Conservation (phyloP, 345 rosid species). For the Gossypium thurberi region DNA sequence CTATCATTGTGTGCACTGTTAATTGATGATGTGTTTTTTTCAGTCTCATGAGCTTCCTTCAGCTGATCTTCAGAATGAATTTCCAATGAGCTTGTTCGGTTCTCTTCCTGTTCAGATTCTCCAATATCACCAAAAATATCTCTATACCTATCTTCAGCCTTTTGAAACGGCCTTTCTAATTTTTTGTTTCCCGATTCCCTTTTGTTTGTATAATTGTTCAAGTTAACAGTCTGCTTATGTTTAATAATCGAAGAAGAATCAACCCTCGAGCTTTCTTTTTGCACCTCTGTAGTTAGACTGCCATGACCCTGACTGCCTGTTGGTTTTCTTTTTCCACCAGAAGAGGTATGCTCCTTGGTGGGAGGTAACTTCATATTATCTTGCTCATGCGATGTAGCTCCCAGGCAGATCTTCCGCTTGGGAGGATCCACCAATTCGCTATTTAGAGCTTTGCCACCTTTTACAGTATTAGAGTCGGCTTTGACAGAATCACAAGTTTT, state of each 20-base stretch:
- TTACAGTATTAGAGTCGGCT: conserved; percentile 33
- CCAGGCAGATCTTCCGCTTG: conserved; percentile 39
- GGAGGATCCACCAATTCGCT: conserved; percentile 29
- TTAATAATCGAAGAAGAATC: conserved; percentile 35
- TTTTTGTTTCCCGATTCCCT: conserved; percentile 39
- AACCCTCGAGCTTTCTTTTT: conserved; percentile 37
- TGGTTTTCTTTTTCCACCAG: conserved; percentile 43
- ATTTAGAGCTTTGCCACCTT: conserved; percentile 36
- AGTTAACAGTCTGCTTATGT: conserved; percentile 38
- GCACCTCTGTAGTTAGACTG: conserved; percentile 25
- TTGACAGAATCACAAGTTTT: conserved; percentile 29
- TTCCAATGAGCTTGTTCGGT: conserved; percentile 28
- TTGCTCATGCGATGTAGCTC: conserved; percentile 30
- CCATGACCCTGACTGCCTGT: conserved; percentile 38
- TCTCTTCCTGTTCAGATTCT: conserved; percentile 58
- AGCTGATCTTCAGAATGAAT: conserved; percentile 23
- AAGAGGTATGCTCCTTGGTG: conserved; percentile 41
- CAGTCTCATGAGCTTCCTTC: conserved; percentile 35
- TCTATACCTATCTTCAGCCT: conserved; percentile 51
- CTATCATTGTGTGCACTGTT: conserved; percentile 37
- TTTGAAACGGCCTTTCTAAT: conserved; percentile 36
- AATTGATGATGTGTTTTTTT: conserved; percentile 27
- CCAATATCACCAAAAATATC: conserved; percentile 73
- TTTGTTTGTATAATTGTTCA: conserved; percentile 29
- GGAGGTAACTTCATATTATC: conserved; percentile 35